Percentiles rank a stretch among this genome's conserved stretches.
Conservation (phyloP, 2,329 filamentous ascomycete genomes). For the Teratosphaeriaceae sp. region DNA sequence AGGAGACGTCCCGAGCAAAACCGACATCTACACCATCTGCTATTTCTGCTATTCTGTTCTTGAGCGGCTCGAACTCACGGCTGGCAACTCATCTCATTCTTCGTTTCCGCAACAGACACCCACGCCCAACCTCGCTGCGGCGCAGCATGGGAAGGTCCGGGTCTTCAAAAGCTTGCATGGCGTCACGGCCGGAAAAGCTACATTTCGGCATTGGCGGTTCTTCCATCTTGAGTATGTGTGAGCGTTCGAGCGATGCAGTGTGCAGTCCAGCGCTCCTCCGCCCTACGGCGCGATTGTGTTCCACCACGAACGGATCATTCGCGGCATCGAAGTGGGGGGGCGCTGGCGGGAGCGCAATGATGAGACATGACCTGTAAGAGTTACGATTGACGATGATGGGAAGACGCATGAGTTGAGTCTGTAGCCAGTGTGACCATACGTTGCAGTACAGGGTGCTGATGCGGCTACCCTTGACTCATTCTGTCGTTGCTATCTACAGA, state of each 20-base stretch:
- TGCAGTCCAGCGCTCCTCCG: background rate
- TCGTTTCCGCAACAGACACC: background rate
- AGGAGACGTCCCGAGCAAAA: too few species aligned
- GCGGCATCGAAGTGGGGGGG: background rate
- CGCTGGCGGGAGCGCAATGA: conserved; percentile 2
- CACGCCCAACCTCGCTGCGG: background rate
- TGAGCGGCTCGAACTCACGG: too few species aligned
- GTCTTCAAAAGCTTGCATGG: background rate
- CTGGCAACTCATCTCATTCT: too few species aligned
- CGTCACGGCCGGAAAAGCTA: background rate
- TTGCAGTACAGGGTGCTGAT: too few species aligned
- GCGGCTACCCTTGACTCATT: too few species aligned
- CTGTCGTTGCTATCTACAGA: conserved; percentile 1
- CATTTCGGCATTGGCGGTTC: conserved; percentile 6
- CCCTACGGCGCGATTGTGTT: background rate
- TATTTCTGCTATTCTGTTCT: too few species aligned
- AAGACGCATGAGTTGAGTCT: too few species aligned
- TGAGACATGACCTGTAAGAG: conserved; percentile 2
- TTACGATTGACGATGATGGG: too few species aligned
- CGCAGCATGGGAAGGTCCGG: too few species aligned
- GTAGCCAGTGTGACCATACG: too few species aligned
- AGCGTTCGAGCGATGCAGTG: too few species aligned
- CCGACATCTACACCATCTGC: too few species aligned
- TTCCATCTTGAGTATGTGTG: conserved; percentile 11
- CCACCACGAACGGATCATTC: background rate